phyloP scores from a whole-genome alignment of 129 eudicot genomes.

The Escallonia rubra region DNA sequence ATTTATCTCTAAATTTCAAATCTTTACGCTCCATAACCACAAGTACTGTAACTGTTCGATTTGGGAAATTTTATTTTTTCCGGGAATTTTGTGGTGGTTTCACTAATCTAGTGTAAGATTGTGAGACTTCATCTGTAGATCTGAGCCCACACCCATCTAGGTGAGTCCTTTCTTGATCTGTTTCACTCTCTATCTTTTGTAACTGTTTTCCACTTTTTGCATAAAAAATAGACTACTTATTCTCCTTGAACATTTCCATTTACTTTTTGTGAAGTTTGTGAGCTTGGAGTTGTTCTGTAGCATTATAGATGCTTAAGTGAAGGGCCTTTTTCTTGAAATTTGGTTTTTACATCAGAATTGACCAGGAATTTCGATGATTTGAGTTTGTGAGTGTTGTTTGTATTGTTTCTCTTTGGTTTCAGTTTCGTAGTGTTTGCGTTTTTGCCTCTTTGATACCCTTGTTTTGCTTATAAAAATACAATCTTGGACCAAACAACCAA shows the following conservation, averaged over 20 bases:
- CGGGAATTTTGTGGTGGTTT: neutral
- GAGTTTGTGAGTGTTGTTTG: constrained; percentile 5
- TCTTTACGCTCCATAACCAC: constrained; percentile 8
- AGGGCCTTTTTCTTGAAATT: neutral
- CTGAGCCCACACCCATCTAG: constrained; percentile 6
- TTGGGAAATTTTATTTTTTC: constrained; percentile 14
- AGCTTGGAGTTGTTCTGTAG: neutral
- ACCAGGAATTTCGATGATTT: neutral
- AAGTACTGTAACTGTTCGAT: neutral
- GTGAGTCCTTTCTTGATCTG: constrained; percentile 12
- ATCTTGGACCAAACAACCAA: too few relatives aligned
- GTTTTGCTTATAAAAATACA: too few relatives aligned
- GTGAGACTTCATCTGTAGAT: constrained; percentile 10
- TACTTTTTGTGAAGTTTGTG: neutral
- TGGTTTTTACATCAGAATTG: neutral
- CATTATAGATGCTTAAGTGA: neutral
- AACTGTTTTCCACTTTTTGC: neutral
- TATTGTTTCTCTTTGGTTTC: neutral
- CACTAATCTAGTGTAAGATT: constrained; percentile 1
- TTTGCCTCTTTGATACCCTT: too few relatives aligned
- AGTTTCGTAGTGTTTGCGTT: too few relatives aligned
- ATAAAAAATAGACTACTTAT: too few relatives aligned
- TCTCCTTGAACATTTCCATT: neutral
- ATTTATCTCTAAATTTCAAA: constrained; percentile 28
- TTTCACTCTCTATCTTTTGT: neutral